Conservation (phyloP, 208 protist genomes). For the Lotmaria passim region DNA sequence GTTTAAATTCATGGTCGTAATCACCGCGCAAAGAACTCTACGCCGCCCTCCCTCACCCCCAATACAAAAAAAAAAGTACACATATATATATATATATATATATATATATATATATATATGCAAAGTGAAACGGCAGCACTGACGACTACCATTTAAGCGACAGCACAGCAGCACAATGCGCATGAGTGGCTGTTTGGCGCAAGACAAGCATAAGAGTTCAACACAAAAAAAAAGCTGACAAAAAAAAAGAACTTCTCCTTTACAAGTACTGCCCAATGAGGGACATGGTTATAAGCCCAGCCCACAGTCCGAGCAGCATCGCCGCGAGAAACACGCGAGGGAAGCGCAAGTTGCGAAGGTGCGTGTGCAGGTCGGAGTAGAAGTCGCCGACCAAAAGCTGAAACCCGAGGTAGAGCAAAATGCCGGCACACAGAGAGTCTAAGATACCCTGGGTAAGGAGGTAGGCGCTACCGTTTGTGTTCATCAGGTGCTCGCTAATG, state of each 20-base stretch:
- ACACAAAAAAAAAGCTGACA: not conserved
- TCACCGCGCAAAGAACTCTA: too few relatives aligned
- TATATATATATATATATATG: too few relatives aligned
- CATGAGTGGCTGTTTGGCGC: too few relatives aligned
- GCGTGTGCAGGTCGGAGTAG: slow-evolving; percentile 35
- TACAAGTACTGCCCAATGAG: slow-evolving; percentile 41
- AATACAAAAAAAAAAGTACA: too few relatives aligned
- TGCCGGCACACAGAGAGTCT: slow-evolving; percentile 60
- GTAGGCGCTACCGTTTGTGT: slow-evolving; percentile 41
- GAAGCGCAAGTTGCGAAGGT: slow-evolving; percentile 12
- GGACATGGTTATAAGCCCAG: slow-evolving; percentile 46
- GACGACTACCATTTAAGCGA: too few relatives aligned
- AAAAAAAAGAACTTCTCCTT: not conserved
- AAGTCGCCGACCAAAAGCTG: slow-evolving; percentile 67
- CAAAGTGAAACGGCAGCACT: too few relatives aligned
- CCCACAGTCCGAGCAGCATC: slow-evolving; percentile 56
- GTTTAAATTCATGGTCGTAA: too few relatives aligned
- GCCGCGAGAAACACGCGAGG: slow-evolving; percentile 15
- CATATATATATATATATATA: too few relatives aligned
- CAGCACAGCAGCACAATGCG: too few relatives aligned
- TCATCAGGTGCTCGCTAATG: slow-evolving; percentile 32
- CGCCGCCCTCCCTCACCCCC: too few relatives aligned
- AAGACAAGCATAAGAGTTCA: not conserved
- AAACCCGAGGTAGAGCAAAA: slow-evolving; percentile 72
- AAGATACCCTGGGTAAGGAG: slow-evolving; percentile 51